A percentile compares a stretch with the other conserved stretches of the same genome.
Evolutionary conservation across 306 rosid genomes (phyloP).

Genomic region (Fragaria ananassa): DNA sequence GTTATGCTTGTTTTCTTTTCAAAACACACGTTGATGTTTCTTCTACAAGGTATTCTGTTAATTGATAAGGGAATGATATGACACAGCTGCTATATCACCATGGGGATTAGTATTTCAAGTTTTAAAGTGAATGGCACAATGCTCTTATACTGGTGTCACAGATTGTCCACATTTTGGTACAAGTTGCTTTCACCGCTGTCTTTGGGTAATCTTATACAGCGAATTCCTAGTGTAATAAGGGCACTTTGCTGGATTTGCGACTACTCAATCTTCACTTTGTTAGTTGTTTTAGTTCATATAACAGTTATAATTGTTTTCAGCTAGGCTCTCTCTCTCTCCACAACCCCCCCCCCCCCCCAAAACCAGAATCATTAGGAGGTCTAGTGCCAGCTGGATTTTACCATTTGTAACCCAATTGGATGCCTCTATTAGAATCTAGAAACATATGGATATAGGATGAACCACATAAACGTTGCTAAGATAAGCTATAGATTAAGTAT

Average conservation of each 20-base stretch:
- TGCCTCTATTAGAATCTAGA: too few relatives aligned
- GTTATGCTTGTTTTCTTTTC: constrained; percentile 13
- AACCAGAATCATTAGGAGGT: too few relatives aligned
- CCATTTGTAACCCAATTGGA: too few relatives aligned
- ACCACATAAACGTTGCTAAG: too few relatives aligned
- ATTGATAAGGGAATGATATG: background rate
- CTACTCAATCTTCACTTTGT: background rate
- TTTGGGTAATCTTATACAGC: background rate
- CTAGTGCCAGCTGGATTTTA: too few relatives aligned
- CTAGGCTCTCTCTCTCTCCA: too few relatives aligned
- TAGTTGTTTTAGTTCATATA: background rate
- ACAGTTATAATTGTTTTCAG: background rate
- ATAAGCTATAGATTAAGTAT: background rate
- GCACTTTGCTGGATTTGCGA: background rate
- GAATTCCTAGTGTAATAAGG: background rate
- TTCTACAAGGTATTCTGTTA: background rate
- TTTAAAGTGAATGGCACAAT: background rate
- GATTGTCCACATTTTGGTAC: background rate
- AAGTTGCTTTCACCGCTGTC: background rate
- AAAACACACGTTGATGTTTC: background rate
- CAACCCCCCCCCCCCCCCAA: too few relatives aligned
- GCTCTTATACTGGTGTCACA: background rate
- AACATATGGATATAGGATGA: too few relatives aligned
- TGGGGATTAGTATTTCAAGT: background rate
- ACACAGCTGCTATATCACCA: background rate